Base-by-base conservation (phyloP, 371 early-diverging fungal species). In the Batkoa obscura region DNA sequence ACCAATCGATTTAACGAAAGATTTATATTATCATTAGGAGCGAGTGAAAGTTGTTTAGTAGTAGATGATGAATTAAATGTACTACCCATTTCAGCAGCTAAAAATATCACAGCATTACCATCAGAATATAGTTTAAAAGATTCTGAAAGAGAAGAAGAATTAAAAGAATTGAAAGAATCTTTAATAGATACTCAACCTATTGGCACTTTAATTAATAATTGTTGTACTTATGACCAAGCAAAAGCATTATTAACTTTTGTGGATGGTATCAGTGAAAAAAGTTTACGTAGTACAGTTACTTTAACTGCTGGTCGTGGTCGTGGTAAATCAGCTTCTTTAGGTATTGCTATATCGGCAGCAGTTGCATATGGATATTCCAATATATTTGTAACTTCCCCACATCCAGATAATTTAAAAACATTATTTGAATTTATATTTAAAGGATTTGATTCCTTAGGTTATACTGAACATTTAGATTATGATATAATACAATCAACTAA, bases 321-420 rank as follows among this genome's bases (percentile, higher is more conserved):
- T 61, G 99, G 99, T 67, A 99, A 99, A 72, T 98, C 98, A 10
- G 98, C 99, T 0, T 84, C 98, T 0, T 75, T 99, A 43, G 99
- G 99, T 41, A 76, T 99, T 41, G 79, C 95, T 32, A 86, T 99
- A 66, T 92, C 99, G 0, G 82, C 91, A 1, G 99, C 99, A 13
- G 79, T 99, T 23, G 87, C 94, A 0, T 90, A 93, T 65, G 96
- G 96, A 13, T 97, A 97, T 71, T 88, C 90, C 61, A 95, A 94
- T 67, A 93, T 98, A 59, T 96, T 94, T 68, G 88, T 98, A 52
- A 90, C 95, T 3, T 91, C 98, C 5, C 99, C 98, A n/a, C 81
- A 84, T 56, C 90, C 99, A 34, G 94, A 94, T 64, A 98, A 98
- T 70, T 82, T 99, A 64, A 92, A 94, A 69, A 97, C 97, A 1